Percentiles rank a stretch among this genome's conserved stretches.
Conservation (phyloP, 1,284 basidiomycete genomes). For the Sporisorium iseilematis-ciliati region DNA sequence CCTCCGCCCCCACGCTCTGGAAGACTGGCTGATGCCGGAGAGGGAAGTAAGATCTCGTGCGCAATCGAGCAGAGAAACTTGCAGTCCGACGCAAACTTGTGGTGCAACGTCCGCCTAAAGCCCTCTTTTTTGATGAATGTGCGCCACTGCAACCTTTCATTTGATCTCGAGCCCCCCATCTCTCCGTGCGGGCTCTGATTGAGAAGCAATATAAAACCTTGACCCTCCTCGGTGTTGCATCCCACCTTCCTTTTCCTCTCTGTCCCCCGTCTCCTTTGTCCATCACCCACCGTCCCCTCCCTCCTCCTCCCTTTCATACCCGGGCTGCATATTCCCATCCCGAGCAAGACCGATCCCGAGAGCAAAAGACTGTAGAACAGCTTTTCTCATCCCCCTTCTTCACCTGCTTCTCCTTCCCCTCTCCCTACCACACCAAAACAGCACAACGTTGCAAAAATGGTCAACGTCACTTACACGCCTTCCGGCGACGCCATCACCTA, state of each 20-base stretch:
- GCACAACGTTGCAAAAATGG: slow-evolving; percentile 34
- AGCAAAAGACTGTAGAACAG: no score
- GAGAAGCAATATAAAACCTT: no score
- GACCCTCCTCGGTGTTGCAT: no score
- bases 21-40: not conserved
- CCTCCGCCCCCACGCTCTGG: not conserved
- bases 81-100: not conserved
- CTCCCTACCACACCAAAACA: not conserved
- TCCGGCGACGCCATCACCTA: slow-evolving; percentile 38
- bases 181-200: no score
- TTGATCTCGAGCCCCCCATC: not conserved
- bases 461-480: slow-evolving; percentile 42
- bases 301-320: no score
- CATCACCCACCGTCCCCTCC: no score
- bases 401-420: not conserved
- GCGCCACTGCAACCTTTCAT: no score
- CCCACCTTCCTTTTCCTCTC: no score
- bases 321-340: no score
- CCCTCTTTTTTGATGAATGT: not conserved
- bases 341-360: no score
- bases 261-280: no score
- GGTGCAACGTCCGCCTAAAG: slow-evolving; percentile 3
- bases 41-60: not conserved
- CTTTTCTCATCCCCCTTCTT: not conserved
- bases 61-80: not conserved